These are phyloP conservation scores for Quercus rubra DNA, from an alignment of 306 rosid genomes.

Conservation along the genomic window DNA sequence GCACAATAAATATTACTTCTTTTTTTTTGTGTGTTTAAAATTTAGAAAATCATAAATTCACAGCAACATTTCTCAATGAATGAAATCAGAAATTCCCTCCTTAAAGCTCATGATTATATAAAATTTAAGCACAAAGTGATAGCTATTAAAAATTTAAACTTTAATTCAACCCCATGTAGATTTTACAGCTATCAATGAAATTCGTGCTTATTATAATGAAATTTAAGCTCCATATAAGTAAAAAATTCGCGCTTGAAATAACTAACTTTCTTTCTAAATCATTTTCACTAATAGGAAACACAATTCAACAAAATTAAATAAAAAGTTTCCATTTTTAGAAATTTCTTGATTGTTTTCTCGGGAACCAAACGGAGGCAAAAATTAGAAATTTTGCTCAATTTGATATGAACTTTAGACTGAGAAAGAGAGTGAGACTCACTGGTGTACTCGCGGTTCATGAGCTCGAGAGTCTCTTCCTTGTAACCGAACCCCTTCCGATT, in stretches of 20 bases:
- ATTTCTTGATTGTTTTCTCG: neutral
- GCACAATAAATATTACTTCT: too few relatives aligned
- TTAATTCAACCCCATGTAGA: neutral
- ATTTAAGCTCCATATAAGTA: neutral
- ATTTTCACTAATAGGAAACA: too few relatives aligned
- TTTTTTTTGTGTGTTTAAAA: too few relatives aligned
- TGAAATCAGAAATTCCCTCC: neutral
- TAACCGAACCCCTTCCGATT: slow-evolving; percentile 85
- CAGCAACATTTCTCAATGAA: neutral
- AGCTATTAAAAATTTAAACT: neutral
- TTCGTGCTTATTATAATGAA: neutral
- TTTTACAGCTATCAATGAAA: neutral
- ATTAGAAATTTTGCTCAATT: neutral
- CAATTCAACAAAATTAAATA: too few relatives aligned
- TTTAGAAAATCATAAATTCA: neutral
- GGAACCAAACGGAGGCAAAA: neutral
- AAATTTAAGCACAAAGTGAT: neutral
- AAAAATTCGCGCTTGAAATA: neutral
- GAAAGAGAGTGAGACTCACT: slow-evolving; percentile 34
- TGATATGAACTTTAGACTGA: neutral
- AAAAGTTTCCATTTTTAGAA: too few relatives aligned
- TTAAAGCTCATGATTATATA: neutral
- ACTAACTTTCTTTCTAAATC: too few relatives aligned
- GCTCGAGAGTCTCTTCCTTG: slow-evolving; percentile 81
- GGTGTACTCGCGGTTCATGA: slow-evolving; percentile 87